Base-by-base conservation (phyloP, 257 asterid species). In the Nicotiana benthamiana region DNA sequence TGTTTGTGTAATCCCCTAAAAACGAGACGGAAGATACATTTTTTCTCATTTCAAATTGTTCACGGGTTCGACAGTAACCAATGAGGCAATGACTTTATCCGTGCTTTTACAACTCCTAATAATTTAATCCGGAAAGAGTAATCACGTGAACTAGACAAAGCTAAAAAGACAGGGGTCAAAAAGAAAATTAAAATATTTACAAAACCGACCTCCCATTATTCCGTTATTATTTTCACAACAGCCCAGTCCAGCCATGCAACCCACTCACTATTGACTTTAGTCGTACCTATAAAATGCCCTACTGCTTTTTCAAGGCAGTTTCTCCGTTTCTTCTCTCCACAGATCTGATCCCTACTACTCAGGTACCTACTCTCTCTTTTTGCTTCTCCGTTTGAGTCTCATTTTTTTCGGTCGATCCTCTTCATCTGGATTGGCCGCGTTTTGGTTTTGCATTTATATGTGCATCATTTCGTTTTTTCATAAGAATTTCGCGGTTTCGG, bases 231-330 rank as follows among this genome's bases (percentile, higher is more conserved):
- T 74, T 74, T 61, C 79, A 48, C 43, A 24, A 48, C 3, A 74
- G 60, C 48, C 78, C 78, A 24, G 78, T 74, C 61, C 78, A 72
- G 78, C 60, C 77, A 70, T 46, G 77, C 77, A 70, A 70, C 60
- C 77, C 77, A 74, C 78, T 46, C 20, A 48, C 11, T 28, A 70
- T 70, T 20, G 57, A 9, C 24, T 8, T 68, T 68, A 4, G 76
- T 20, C 46, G 57, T 43, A 70, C 34, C 77, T 68, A 22, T 72
- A 46, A 18, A 51, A 51, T 43, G 59, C 60, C 60, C 40, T 46
- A 46, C 77, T 13, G 20, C 32, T 24, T 72, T 20, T 12, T 72
- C 77, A 46, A 13, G 1, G 3, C 60, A 46, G 46, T 72, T 72
- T 72, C 48, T 40, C 48, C 12, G 48, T 40, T 40, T 40, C 48